Conservation (phyloP, 192 early-diverging fungal genomes). For the Coemansia sp. region DNA sequence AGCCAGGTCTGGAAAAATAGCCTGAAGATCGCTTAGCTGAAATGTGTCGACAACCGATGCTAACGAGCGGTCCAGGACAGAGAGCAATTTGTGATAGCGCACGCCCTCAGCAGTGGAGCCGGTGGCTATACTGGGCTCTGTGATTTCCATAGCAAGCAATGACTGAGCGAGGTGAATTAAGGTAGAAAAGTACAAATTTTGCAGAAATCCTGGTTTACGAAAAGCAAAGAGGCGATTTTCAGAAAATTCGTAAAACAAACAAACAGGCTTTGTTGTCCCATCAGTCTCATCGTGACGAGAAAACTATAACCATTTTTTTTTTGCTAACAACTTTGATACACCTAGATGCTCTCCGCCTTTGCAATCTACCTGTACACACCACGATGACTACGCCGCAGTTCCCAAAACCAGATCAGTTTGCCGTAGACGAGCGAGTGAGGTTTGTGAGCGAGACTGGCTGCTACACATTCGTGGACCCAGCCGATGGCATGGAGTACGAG, state of each 20-base stretch:
- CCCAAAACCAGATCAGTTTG: slow-evolving; percentile 49
- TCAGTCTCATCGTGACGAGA: neutral
- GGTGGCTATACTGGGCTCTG: neutral
- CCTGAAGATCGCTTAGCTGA: slow-evolving; percentile 34
- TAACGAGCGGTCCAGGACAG: slow-evolving; percentile 51
- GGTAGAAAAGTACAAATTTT: no score
- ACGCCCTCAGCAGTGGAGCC: slow-evolving; percentile 24
- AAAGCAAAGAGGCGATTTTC: no score
- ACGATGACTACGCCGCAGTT: slow-evolving; percentile 21
- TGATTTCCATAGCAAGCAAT: neutral
- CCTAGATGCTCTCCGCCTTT: no score
- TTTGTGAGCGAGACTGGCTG: slow-evolving; percentile 70
- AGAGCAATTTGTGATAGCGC: slow-evolving; percentile 49
- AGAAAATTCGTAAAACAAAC: no score
- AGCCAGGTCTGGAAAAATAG: slow-evolving; percentile 40
- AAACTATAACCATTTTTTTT: neutral
- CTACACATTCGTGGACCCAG: slow-evolving; percentile 73
- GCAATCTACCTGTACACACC: no score
- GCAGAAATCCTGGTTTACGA: no score
- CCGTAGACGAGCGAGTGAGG: slow-evolving; percentile 58
- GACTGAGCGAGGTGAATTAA: no score
- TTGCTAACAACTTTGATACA: no score
- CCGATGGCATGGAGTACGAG: slow-evolving; percentile 77
- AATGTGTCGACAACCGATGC: slow-evolving; percentile 48
- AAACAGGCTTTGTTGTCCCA: no score